Evolutionary conservation across 1,284 basidiomycete species (phyloP).

Genomic region (Trichosporon asahii): DNA sequence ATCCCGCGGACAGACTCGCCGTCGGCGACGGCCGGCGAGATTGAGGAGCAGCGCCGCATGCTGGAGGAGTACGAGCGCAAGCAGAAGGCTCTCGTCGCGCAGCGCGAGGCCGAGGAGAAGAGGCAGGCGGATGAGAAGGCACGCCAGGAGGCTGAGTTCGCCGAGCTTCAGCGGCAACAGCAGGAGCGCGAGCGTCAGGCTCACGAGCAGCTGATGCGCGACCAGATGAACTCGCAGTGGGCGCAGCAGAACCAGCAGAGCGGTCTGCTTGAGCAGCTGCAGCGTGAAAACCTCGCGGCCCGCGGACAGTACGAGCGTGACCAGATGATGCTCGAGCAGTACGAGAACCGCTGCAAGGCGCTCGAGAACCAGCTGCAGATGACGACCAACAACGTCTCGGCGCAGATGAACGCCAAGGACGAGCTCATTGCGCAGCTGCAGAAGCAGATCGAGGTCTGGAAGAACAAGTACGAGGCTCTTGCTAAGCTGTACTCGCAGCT

Average conservation of each 20-base stretch:
- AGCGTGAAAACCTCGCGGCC: conserved; percentile 88
- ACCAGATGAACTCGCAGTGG: conserved; percentile 63
- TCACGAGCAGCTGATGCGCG: conserved; percentile 81
- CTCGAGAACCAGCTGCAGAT: conserved; percentile 85
- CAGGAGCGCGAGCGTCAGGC: conserved; percentile 85
- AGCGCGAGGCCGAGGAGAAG: conserved; percentile 79
- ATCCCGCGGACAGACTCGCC: conserved; percentile 59
- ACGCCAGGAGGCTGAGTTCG: conserved; percentile 83
- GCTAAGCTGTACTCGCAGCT: conserved; percentile 99
- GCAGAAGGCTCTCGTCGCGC: conserved; percentile 73
- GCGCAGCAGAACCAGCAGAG: conserved; percentile 55
- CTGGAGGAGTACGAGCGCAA: conserved; percentile 97
- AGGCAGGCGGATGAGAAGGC: conserved; percentile 72
- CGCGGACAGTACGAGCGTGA: conserved; percentile 97
- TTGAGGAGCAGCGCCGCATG: conserved; percentile 90
- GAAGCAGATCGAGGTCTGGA: conserved; percentile 94
- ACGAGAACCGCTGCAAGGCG: conserved; percentile 93
- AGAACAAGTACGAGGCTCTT: conserved; percentile 97
- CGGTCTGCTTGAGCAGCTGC: conserved; percentile 63
- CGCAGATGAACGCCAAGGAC: conserved; percentile 89
- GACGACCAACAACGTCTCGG: conserved; percentile 73
- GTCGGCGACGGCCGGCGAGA: conserved; percentile 68
- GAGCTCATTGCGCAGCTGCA: conserved; percentile 93
- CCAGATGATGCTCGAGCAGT: conserved; percentile 96
- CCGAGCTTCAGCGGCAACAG: conserved; percentile 58